phyloP scores from a whole-genome alignment of 345 rosid species.

The Citrus medica region DNA sequence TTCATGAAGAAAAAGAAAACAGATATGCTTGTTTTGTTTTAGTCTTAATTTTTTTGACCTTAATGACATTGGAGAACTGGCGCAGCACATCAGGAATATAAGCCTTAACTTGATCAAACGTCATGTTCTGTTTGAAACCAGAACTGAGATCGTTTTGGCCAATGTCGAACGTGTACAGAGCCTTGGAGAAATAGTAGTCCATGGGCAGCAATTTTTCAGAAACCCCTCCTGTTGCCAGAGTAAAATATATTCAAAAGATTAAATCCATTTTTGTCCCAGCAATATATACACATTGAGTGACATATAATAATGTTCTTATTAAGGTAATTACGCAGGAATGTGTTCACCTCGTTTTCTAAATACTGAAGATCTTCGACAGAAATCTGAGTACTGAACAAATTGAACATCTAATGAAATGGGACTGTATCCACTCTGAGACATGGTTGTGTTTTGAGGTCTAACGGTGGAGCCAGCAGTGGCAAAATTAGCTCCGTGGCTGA shows the following conservation, averaged over 20 bases:
- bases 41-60: conserved; percentile 20
- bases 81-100: conserved; percentile 48
- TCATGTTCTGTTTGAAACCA: conserved; percentile 61
- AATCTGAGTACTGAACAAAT: conserved; percentile 53
- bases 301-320: neutral
- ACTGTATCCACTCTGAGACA: conserved; percentile 54
- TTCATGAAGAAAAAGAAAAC: neutral
- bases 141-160: conserved; percentile 76
- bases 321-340: neutral
- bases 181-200: conserved; percentile 39
- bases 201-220: conserved; percentile 45
- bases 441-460: conserved; percentile 56
- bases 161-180: conserved; percentile 57
- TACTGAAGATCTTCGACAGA: conserved; percentile 38
- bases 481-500: conserved; percentile 81
- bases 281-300: neutral
- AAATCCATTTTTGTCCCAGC: no score
- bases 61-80: conserved; percentile 34
- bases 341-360: conserved; percentile 38
- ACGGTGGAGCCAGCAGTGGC: conserved; percentile 80
- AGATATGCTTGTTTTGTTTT: neutral
- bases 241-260: neutral
- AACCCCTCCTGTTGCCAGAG: conserved; percentile 26
- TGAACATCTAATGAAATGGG: conserved; percentile 75
- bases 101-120: conserved; percentile 52